Conservation (phyloP, 805 yeast genomes). For the Trichomonascus vanleenenianus region DNA sequence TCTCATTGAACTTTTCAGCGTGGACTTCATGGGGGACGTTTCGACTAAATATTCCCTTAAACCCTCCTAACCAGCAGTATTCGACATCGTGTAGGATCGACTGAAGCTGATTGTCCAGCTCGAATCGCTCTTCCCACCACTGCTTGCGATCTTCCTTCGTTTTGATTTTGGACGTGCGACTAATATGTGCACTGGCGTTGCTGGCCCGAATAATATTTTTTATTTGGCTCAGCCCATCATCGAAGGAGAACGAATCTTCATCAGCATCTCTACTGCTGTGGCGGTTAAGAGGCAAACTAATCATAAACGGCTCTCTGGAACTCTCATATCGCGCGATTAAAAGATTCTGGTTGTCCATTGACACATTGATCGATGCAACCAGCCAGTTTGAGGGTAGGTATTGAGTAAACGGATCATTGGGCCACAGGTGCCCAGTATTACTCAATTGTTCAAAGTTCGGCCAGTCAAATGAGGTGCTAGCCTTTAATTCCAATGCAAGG, state of each 20-base stretch:
- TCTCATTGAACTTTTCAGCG: constrained; percentile 30
- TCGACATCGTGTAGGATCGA: constrained; percentile 53
- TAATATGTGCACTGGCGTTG: constrained; percentile 48
- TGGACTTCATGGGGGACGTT: constrained; percentile 22
- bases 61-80: constrained; percentile 69
- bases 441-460: background rate
- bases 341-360: constrained; percentile 51
- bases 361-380: constrained; percentile 53
- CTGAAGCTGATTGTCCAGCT: constrained; percentile 49
- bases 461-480: background rate
- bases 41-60: constrained; percentile 51
- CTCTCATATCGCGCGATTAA: constrained; percentile 41
- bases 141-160: constrained; percentile 51
- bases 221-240: constrained; percentile 41
- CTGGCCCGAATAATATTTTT: constrained; percentile 54
- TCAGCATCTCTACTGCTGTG: constrained; percentile 39
- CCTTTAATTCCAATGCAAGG: background rate
- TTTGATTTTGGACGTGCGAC: constrained; percentile 43
- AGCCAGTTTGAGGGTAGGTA: constrained; percentile 46
- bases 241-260: constrained; percentile 36
- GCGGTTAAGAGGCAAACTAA: constrained; percentile 55
- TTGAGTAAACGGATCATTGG: constrained; percentile 2
- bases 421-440: background rate
- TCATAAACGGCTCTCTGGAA: constrained; percentile 34
- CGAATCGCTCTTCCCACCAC: constrained; percentile 75